phyloP scores from a whole-genome alignment of 2,329 filamentous ascomycete species.

The Hymenoscyphus repandus region DNA sequence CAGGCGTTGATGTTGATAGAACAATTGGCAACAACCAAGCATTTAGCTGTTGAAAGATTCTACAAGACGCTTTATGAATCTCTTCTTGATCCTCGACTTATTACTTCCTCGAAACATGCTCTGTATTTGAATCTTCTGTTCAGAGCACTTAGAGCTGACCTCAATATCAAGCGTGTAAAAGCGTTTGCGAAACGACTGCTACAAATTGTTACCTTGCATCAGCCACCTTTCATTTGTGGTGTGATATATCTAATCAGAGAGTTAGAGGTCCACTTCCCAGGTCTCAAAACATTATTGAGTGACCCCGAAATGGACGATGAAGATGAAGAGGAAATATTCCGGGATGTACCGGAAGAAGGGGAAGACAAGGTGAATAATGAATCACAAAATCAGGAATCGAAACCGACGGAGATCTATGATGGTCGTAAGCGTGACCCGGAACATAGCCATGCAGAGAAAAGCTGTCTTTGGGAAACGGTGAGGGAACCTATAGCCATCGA shows the following conservation, averaged over 20 bases:
- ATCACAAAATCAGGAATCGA: slow-evolving; percentile 6
- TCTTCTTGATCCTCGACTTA: slow-evolving; percentile 79
- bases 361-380: slow-evolving; percentile 29
- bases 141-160: slow-evolving; percentile 79
- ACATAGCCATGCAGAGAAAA: slow-evolving; percentile 86
- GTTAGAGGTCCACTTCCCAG: slow-evolving; percentile 72
- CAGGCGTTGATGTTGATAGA: slow-evolving; percentile 94
- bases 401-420: slow-evolving; percentile 56
- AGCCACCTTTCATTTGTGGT: slow-evolving; percentile 87
- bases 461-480: slow-evolving; percentile 89
- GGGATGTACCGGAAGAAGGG: slow-evolving; percentile 56
- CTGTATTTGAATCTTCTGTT: slow-evolving; percentile 92
- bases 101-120: slow-evolving; percentile 89
- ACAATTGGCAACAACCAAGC: slow-evolving; percentile 76
- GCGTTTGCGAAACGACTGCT: slow-evolving; percentile 92
- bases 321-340: slow-evolving; percentile 51
- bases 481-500: slow-evolving; percentile 25
- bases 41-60: slow-evolving; percentile 81
- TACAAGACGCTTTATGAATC: slow-evolving; percentile 96
- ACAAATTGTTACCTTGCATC: slow-evolving; percentile 81
- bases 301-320: slow-evolving; percentile 75
- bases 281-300: slow-evolving; percentile 70
- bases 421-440: slow-evolving; percentile 87
- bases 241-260: slow-evolving; percentile 87
- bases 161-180: slow-evolving; percentile 88